Percentiles rank a stretch among this genome's conserved stretches.
Conservation (phyloP, 495 filamentous ascomycete genomes). For the Penicillium herquei region DNA sequence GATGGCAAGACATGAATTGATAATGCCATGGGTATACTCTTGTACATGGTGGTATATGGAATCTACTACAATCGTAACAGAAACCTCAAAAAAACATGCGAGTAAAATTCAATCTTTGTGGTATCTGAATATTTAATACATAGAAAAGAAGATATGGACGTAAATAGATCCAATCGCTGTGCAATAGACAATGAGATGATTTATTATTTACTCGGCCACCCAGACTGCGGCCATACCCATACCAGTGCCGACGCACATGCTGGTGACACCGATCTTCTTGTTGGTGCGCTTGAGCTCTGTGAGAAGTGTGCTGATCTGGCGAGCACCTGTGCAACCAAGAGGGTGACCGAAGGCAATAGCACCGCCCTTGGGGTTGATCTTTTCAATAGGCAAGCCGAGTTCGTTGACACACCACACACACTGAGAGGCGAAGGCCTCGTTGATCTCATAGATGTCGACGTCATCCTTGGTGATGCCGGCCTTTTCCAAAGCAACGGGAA, state of each 20-base stretch:
- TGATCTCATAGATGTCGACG: constrained; percentile 98
- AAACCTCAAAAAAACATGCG: no score
- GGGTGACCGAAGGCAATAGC: constrained; percentile 99
- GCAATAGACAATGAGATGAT: constrained; percentile 20
- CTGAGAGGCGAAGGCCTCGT: constrained; percentile 96
- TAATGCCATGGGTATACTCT: neutral
- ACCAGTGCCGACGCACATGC: constrained; percentile 95
- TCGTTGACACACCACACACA: constrained; percentile 92
- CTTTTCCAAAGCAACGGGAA: constrained; percentile 85
- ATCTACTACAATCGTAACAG: neutral
- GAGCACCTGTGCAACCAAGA: constrained; percentile 87
- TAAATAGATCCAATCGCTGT: constrained; percentile 29
- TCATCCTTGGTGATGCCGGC: constrained; percentile 85
- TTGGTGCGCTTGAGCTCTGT: constrained; percentile 80
- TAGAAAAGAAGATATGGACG: constrained; percentile 16
- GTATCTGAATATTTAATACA: constrained; percentile 33
- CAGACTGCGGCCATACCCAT: constrained; percentile 98
- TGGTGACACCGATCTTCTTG: constrained; percentile 84
- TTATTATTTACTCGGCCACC: constrained; percentile 72
- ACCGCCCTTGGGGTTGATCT: constrained; percentile 96
- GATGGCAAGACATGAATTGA: no score
- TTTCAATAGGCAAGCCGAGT: constrained; percentile 70
- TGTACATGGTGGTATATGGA: neutral
- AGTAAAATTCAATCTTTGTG: constrained; percentile 20
- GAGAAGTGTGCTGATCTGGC: constrained; percentile 89